These are phyloP conservation scores for Coniella lustricola DNA, from an alignment of 2,329 filamentous ascomycete genomes.

Conservation along the genomic window DNA sequence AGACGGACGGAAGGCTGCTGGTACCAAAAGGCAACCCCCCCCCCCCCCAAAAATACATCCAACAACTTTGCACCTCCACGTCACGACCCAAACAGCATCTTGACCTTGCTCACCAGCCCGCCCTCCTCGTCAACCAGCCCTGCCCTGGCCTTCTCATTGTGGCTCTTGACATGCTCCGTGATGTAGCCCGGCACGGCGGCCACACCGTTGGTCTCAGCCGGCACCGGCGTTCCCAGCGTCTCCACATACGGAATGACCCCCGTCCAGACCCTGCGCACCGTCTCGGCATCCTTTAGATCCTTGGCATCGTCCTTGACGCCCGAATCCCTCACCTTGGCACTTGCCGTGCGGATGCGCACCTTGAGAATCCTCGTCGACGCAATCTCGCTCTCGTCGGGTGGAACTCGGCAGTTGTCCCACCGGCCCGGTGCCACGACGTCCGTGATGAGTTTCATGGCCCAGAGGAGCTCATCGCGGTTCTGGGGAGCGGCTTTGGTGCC, in stretches of 20 bases:
- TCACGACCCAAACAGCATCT: constrained; percentile 7
- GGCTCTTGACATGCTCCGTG: constrained; percentile 30
- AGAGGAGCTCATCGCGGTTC: constrained; percentile 63
- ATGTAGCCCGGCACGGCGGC: constrained; percentile 56
- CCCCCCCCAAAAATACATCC: too few relatives aligned
- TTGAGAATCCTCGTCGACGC: constrained; percentile 66
- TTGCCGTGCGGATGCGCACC: constrained; percentile 62
- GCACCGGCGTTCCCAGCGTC: constrained; percentile 55
- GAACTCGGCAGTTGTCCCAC: constrained; percentile 62
- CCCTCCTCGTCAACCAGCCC: neutral
- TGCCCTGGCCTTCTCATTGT: constrained; percentile 23
- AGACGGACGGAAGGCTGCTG: too few relatives aligned
- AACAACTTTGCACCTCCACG: neutral
- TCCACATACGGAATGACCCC: constrained; percentile 58
- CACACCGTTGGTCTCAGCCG: constrained; percentile 52
- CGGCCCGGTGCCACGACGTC: constrained; percentile 62
- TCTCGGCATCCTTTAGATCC: constrained; percentile 31
- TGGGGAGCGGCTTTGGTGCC: constrained; percentile 4
- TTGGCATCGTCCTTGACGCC: constrained; percentile 48
- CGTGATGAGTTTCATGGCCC: constrained; percentile 72
- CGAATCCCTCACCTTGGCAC: constrained; percentile 66
- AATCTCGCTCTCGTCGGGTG: constrained; percentile 68
- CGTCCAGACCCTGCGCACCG: constrained; percentile 40
- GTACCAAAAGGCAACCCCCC: too few relatives aligned
- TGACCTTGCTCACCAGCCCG: constrained; percentile 7